Percentiles rank a stretch among this genome's conserved stretches.
phyloP scores from a whole-genome alignment of 768 basidiomycete genomes.

The Auriscalpium vulgare region DNA sequence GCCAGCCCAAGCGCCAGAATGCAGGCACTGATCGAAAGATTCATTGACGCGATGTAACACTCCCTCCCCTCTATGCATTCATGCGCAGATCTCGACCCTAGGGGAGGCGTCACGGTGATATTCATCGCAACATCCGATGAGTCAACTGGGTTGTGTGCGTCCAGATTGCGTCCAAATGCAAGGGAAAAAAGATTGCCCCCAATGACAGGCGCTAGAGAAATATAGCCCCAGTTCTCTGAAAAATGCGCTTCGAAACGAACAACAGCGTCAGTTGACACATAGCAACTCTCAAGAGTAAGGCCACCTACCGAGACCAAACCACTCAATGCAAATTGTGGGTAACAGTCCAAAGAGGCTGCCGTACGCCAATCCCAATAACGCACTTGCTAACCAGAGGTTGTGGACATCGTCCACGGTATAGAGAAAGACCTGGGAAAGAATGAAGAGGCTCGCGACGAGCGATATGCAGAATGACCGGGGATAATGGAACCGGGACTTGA shows the following conservation, averaged over 20 bases:
- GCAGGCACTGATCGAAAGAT: constrained; percentile 17
- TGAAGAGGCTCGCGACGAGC: constrained; percentile 57
- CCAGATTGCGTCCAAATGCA: constrained; percentile 73
- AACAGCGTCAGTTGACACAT: not conserved
- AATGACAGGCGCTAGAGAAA: constrained; percentile 64
- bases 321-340: constrained; percentile 76
- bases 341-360: constrained; percentile 67
- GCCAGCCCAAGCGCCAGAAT: constrained; percentile 15
- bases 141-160: constrained; percentile 45
- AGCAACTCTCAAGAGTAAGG: not conserved
- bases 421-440: constrained; percentile 62
- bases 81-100: not conserved
- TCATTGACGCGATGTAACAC: constrained; percentile 19
- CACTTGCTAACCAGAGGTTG: constrained; percentile 58
- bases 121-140: constrained; percentile 2
- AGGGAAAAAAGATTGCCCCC: constrained; percentile 83
- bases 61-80: constrained; percentile 18
- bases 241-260: constrained; percentile 45
- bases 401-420: constrained; percentile 47
- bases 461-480: constrained; percentile 68
- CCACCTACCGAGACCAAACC: constrained; percentile 78
- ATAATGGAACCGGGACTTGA: constrained; percentile 44
- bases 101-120: not conserved
- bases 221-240: constrained; percentile 82
- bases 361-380: constrained; percentile 56